Base-by-base conservation (phyloP, 805 yeast species). In the Candida loeiensis region DNA sequence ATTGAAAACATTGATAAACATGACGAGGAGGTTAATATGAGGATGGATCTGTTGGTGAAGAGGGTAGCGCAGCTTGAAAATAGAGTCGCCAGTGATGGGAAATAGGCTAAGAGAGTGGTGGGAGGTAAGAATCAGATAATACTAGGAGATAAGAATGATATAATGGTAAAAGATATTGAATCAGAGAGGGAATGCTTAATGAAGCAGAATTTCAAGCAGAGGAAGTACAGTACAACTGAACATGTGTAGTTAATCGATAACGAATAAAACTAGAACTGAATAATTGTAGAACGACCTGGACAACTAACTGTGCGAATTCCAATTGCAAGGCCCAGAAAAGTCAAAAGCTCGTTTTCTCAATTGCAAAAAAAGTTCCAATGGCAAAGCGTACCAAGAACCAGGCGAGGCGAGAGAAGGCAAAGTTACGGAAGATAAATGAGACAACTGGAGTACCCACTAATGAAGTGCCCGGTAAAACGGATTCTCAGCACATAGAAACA, bases 351-450 rank as follows among this genome's bases (percentile, higher is more conserved):
- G 9, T 21, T 9, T 21, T 21, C 24, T 6, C 24, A 9, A 21
- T 7, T 9, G 6, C n/a, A 25, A 25, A 25, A 25, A 25, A 25
- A 25, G 27, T 25, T 11, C 9, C 27, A 6, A 54, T 55, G 61
- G 56, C 47, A 13, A 53, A 47, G 36, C 43, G 76, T 45, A 61
- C 76, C 6, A 77, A 76, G 60, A 77, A 77, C 54, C 81, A 76
- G 53, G 50, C 74, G 17, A 57, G 83, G 41, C 58, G 83, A 41
- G 80, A 71, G 43, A 55, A 62, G 39, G 65, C 63, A 13, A 70
- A 70, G 51, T 60, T 53, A 37, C 47, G 69, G 49, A 69, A 66
- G 51, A 43, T 50, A 18, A 59, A 28, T 14, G 38, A 35, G 7
- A 11, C 22, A 9, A 26, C 26, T 11, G 22, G 17, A 25, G 32